Evolutionary conservation across 2,329 filamentous ascomycete genomes (phyloP).

Genomic region (Colletotrichum limetticola): DNA sequence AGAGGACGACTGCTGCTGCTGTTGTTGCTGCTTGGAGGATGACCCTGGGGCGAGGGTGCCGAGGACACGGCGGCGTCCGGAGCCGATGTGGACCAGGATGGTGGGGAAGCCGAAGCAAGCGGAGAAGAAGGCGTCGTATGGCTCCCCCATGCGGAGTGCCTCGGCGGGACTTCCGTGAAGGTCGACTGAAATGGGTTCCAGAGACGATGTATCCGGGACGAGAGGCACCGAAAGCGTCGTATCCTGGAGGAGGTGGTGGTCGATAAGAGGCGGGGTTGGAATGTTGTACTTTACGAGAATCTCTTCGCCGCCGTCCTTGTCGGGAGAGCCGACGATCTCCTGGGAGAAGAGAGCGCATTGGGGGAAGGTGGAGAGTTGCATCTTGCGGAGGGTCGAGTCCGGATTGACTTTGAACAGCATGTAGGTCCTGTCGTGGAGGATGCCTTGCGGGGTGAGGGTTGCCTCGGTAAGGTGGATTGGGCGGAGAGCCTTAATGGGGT

Average conservation of each 20-base stretch:
- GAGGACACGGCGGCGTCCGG: slow-evolving; percentile 67
- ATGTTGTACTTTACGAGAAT: slow-evolving; percentile 57
- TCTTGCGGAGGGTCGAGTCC: slow-evolving; percentile 58
- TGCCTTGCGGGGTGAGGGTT: slow-evolving; percentile 68
- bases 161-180: slow-evolving; percentile 69
- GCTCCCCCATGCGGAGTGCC: slow-evolving; percentile 71
- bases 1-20: slow-evolving; percentile 7
- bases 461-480: slow-evolving; percentile 65
- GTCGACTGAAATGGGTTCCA: slow-evolving; percentile 62
- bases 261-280: slow-evolving; percentile 52
- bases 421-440: slow-evolving; percentile 75
- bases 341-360: slow-evolving; percentile 74
- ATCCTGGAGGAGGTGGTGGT: slow-evolving; percentile 47
- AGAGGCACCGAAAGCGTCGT: slow-evolving; percentile 66
- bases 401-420: slow-evolving; percentile 70
- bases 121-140: slow-evolving; percentile 75
- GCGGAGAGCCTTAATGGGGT: slow-evolving; percentile 80
- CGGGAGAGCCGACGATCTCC: slow-evolving; percentile 56
- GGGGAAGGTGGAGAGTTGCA: slow-evolving; percentile 68
- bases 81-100: slow-evolving; percentile 73
- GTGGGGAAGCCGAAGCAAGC: slow-evolving; percentile 71
- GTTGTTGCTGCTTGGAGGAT: background rate
- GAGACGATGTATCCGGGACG: slow-evolving; percentile 56
- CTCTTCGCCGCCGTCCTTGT: slow-evolving; percentile 38
- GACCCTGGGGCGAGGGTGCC: slow-evolving; percentile 62